phyloP scores from a whole-genome alignment of 495 filamentous ascomycete species.

The Gamarada debralockiae region DNA sequence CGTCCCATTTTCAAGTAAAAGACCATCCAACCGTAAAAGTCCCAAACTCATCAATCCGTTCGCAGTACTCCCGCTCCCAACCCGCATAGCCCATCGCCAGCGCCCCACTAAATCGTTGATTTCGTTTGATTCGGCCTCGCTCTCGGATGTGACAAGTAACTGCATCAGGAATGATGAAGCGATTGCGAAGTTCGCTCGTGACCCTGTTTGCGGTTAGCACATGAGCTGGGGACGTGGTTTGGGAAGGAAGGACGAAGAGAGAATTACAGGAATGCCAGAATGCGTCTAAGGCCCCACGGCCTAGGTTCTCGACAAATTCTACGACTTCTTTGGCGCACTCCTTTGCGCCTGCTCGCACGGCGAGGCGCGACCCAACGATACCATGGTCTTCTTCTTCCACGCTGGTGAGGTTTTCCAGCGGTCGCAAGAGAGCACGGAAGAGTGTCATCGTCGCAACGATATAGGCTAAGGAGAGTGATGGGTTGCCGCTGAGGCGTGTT shows the following conservation, averaged over 20 bases:
- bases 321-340: constrained; percentile 27
- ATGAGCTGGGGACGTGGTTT: too few relatives aligned
- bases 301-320: constrained; percentile 24
- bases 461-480: constrained; percentile 22
- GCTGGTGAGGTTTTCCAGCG: constrained; percentile 20
- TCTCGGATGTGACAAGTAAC: constrained; percentile 19
- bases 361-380: constrained; percentile 16
- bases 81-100: constrained; percentile 24
- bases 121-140: constrained; percentile 18
- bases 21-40: constrained; percentile 24
- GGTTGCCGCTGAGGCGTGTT: constrained; percentile 16
- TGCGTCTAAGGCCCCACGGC: constrained; percentile 21
- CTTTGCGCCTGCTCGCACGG: constrained; percentile 17
- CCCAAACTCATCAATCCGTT: constrained; percentile 27
- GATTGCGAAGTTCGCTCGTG: constrained; percentile 26
- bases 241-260: neutral
- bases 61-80: constrained; percentile 19
- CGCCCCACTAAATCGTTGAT: constrained; percentile 20
- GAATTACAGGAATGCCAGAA: constrained; percentile 27
- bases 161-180: constrained; percentile 30
- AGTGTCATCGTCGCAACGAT: constrained; percentile 27
- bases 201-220: constrained; percentile 17
- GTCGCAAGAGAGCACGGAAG: constrained; percentile 22
- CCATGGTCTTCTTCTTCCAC: constrained; percentile 21
- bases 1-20: constrained; percentile 20